Evolutionary conservation across 78 protist species (phyloP).

Genomic region (Parvularia atlantis): DNA sequence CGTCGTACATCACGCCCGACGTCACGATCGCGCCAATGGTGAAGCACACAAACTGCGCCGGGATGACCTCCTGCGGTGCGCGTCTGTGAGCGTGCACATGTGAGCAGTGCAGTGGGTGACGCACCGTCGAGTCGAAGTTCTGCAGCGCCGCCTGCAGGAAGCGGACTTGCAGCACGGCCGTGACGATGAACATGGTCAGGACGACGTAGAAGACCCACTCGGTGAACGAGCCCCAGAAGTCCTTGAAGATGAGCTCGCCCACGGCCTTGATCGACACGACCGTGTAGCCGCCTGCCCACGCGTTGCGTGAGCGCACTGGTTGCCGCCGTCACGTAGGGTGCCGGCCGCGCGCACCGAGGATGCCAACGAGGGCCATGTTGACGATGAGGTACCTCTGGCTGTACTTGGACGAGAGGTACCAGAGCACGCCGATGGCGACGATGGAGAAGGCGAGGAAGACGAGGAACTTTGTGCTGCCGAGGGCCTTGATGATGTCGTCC

Average conservation of each 20-base stretch:
- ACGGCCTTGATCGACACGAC: slow-evolving; percentile 17
- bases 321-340: background rate
- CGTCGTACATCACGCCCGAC: background rate
- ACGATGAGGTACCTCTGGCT: too few species aligned
- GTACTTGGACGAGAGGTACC: too few species aligned
- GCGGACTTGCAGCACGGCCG: background rate
- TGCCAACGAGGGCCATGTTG: background rate
- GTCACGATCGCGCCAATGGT: background rate
- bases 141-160: slow-evolving; percentile 13
- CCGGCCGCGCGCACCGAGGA: background rate
- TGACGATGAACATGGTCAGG: background rate
- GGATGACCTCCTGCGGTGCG: too few species aligned
- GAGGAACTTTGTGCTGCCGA: background rate
- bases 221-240: background rate
- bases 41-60: slow-evolving; percentile 1
- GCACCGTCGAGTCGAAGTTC: background rate
- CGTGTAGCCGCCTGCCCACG: slow-evolving; percentile 13
- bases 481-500: background rate
- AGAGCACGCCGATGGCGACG: too few species aligned
- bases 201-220: background rate
- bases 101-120: too few species aligned
- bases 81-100: too few species aligned
- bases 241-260: background rate
- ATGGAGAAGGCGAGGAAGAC: background rate
- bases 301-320: background rate